Base-by-base conservation (phyloP, 805 yeast genomes). In the Metschnikowia dekortorum region DNA sequence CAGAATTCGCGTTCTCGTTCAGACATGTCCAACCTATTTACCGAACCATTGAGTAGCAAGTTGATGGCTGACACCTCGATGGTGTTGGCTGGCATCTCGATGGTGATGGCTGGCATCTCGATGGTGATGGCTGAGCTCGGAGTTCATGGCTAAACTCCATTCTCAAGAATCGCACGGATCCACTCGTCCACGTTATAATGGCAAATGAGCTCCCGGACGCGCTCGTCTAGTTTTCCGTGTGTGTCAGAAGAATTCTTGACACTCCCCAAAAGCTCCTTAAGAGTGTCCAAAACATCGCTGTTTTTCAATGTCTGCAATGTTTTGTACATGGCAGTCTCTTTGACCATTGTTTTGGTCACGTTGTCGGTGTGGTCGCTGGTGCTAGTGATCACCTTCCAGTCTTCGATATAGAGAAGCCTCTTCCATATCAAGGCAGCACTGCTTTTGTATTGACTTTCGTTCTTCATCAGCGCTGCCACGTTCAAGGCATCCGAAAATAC, bases 321-420 rank as follows among this genome's bases (percentile, higher is more conserved):
- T 47, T 69, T 67, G 62, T 64, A 82, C 10, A 82, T 61, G 0
- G 69, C 58, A 1, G 83, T 76, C 16, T 70, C 68, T 39, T 66
- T 71, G 3, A 77, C 62, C 46, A 64, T 68, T 22, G 65, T 62
- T 58, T 71, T 71, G 35, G 70, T 63, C 49, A 60, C 69, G 36
- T 75, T 79, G 44, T 75, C 79, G 2, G 75, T 64, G 46, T 73
- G 67, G 44, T 63, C 66, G 48, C 72, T 66, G 6, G 69, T 60
- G 33, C 63, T 52, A 6, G 65, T 61, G 11, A 80, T 63, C 16
- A 64, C 60, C 6, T 61, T 53, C 85, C 87, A 81, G 54, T 80
- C 73, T 54, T 84, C 86, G 57, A 64, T 43, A 70, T 66, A 22
- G 18, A 87, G 65, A 42, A 85, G 70, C 53, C 90, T 70, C 55